Evolutionary conservation across 257 asterid species (phyloP).

Genomic region (Fraxinus cuspidata): DNA sequence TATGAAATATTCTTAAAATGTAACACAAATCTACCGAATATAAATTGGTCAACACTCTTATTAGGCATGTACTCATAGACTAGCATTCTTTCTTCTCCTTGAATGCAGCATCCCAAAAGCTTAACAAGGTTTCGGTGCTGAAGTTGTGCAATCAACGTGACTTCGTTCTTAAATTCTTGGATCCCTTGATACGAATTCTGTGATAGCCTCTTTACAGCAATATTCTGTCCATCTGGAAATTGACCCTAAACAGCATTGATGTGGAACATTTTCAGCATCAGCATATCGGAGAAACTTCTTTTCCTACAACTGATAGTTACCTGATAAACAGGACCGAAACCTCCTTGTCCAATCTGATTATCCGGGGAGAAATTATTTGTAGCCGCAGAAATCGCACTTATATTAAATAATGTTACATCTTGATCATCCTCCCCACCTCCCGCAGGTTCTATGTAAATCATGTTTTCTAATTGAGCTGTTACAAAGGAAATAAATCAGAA

Average conservation of each 20-base stretch:
- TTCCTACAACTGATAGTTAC: conserved; percentile 16
- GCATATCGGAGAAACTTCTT: neutral
- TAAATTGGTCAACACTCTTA: conserved; percentile 40
- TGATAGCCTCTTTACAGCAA: conserved; percentile 45
- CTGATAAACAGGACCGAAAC: conserved; percentile 54
- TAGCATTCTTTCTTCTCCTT: conserved; percentile 39
- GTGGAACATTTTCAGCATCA: neutral
- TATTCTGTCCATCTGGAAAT: conserved; percentile 28
- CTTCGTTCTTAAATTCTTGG: conserved; percentile 43
- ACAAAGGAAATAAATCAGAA: neutral
- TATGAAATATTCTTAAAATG: neutral
- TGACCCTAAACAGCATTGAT: conserved; percentile 28
- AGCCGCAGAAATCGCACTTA: conserved; percentile 32
- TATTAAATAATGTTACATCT: conserved; percentile 20
- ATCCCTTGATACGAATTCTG: conserved; percentile 39
- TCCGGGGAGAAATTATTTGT: conserved; percentile 34
- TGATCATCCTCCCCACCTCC: conserved; percentile 15
- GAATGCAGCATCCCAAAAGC: conserved; percentile 47
- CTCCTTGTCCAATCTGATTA: conserved; percentile 54
- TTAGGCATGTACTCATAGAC: conserved; percentile 46
- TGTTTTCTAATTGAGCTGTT: neutral
- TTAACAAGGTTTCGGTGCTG: conserved; percentile 47
- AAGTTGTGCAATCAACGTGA: conserved; percentile 32
- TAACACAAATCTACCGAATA: conserved; percentile 29
- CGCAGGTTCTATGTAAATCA: neutral